Evolutionary conservation across 164 flowering plant species (phyloP), one percentile per base, ranked within the genome.

Genomic region (Aristolochia fimbriata): DNA sequence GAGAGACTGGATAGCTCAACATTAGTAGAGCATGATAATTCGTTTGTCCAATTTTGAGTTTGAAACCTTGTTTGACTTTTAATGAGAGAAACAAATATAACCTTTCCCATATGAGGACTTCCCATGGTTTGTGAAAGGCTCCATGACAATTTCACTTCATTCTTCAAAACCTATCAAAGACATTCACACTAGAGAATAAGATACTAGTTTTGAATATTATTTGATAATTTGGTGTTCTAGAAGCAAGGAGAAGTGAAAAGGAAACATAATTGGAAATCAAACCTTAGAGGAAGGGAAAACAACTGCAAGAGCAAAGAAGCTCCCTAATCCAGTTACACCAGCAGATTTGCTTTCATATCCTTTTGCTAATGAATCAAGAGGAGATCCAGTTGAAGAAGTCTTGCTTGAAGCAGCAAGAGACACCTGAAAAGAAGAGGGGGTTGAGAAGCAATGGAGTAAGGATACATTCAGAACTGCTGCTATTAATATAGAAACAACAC

Each of bases 211-310:
- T 27, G 43, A 37, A 37, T 37, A 37, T 37, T 10, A 37, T 37
- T 5, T 27, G 30, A 27, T 5, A 27, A 27, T 27, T 27, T 53
- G 23, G 3, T 11, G 16, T 37, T 5, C 16, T 53, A 14, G 27
- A 4, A 53, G 56, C 27, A 13, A 43, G 12, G 33, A 58, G 14
- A 41, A 12, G n/a, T 8, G 45, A 33, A 24, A 8, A 12, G 14
- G 33, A 19, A n/a, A 33, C 25, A 15, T 16, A 63, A 24, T 13
- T 47, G 16, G 41, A 21, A 22, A 47, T 31, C 67, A 57, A 72
- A 94, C 99, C 97, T 91, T 84, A 68, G 62, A 59, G 55, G 90
- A 87, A 69, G 84, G 78, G 55, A 67, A 84, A 43, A 82, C 87
- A 49, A 75, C 75, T 25, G 97, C 99, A 62, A 94, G 81, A 41